Conservation (phyloP, 2,329 filamentous ascomycete species). For the Epicoccum sorghinum region DNA sequence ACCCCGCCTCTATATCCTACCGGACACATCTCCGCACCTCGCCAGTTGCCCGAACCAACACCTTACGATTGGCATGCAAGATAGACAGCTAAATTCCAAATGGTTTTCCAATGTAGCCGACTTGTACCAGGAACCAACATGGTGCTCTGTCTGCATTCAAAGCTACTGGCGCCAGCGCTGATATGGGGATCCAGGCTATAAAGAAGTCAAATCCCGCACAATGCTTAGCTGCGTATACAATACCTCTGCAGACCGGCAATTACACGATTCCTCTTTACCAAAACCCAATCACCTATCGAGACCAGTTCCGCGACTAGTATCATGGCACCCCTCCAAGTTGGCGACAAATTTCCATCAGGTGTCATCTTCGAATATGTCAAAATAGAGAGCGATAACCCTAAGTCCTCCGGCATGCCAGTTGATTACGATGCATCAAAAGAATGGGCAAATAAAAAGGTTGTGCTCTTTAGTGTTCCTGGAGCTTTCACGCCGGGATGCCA, state of each 20-base stretch:
- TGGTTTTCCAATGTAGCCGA: neutral
- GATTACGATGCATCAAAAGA: conserved; percentile 2
- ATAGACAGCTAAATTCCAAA: neutral
- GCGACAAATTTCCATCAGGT: neutral
- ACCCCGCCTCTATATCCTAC: neutral
- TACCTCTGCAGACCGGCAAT: too few relatives aligned
- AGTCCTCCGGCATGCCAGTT: conserved; percentile 2
- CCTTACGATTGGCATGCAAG: too few relatives aligned
- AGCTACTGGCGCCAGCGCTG: too few relatives aligned
- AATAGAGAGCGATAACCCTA: conserved; percentile 3
- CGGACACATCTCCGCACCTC: neutral
- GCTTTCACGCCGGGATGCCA: neutral
- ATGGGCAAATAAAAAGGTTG: conserved; percentile 1
- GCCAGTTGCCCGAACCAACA: too few relatives aligned
- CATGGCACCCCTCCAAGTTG: neutral
- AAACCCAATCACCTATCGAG: too few relatives aligned
- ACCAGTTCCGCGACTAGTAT: neutral
- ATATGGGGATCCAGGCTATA: neutral
- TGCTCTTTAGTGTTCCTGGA: conserved; percentile 1
- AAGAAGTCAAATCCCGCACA: neutral
- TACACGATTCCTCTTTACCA: too few relatives aligned
- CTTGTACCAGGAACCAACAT: neutral
- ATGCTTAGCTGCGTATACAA: too few relatives aligned
- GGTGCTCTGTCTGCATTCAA: too few relatives aligned
- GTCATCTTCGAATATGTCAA: conserved; percentile 4